Evolutionary conservation across 345 rosid genomes (phyloP).

Genomic region (Sonneratia alba): DNA sequence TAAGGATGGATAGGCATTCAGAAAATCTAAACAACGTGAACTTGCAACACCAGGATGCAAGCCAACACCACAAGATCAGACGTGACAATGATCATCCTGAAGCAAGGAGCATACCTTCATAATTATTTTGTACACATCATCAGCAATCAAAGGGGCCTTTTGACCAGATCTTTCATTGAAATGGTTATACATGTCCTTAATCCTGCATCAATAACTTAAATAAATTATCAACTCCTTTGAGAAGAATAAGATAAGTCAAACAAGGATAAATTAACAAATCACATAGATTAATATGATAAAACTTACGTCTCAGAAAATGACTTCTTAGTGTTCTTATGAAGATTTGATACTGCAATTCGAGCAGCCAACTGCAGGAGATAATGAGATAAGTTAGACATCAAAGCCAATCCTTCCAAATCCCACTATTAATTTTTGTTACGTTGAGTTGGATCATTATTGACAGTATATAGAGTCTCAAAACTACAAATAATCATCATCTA

Average conservation of each 20-base stretch:
- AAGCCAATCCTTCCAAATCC: not conserved
- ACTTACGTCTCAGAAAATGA: constrained; percentile 95
- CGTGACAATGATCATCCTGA: not conserved
- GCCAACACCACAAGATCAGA: too few species aligned
- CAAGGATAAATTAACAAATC: not conserved
- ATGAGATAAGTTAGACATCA: not conserved
- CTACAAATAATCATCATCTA: too few species aligned
- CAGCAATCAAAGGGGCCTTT: constrained; percentile 74
- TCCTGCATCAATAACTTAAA: constrained; percentile 29
- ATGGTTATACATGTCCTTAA: constrained; percentile 78
- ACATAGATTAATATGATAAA: not conserved
- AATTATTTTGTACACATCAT: constrained; percentile 80
- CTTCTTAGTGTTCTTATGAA: constrained; percentile 92
- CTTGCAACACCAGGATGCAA: too few species aligned
- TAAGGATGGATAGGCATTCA: not conserved
- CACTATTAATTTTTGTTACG: too few species aligned
- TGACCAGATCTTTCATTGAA: constrained; percentile 64
- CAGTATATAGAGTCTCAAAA: too few species aligned
- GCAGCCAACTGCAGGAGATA: constrained; percentile 73
- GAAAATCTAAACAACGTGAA: not conserved
- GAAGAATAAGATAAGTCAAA: not conserved
- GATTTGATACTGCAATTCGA: constrained; percentile 90
- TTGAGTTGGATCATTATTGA: too few species aligned
- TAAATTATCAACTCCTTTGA: constrained; percentile 1
- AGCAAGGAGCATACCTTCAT: constrained; percentile 43